Conservation (phyloP, 2,329 filamentous ascomycete species). For the Botrytis paeoniae region DNA sequence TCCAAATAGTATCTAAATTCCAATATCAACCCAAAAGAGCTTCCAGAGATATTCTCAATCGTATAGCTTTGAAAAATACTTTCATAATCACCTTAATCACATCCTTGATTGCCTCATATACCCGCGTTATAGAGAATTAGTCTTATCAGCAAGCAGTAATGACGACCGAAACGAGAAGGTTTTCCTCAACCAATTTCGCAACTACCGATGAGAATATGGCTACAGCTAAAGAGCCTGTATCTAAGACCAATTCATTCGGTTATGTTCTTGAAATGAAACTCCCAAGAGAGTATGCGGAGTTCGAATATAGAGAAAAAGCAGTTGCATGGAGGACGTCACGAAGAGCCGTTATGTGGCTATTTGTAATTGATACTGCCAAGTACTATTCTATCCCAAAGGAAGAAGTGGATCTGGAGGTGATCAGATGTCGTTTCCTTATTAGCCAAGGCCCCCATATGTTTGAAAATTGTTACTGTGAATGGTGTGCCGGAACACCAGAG, state of each 20-base stretch:
- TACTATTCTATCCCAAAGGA: not conserved
- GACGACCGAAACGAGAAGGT: not conserved
- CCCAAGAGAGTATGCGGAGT: not conserved
- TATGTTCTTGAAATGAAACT: not conserved
- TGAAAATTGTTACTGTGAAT: not conserved
- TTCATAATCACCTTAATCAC: not conserved
- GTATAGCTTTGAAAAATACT: too few relatives aligned
- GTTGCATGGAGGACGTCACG: rapidly evolving
- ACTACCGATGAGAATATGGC: not conserved
- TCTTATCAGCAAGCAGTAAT: not conserved
- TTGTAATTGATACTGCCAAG: not conserved
- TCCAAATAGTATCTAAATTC: not conserved
- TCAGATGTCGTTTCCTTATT: not conserved
- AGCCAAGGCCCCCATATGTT: not conserved
- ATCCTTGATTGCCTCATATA: not conserved
- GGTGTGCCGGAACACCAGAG: not conserved
- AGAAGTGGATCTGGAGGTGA: not conserved
- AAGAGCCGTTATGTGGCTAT: rapidly evolving
- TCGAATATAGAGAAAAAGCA: not conserved
- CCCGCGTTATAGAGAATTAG: not conserved
- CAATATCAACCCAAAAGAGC: not conserved
- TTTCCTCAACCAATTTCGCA: not conserved
- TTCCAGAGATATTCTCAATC: not conserved
- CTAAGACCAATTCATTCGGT: not conserved
- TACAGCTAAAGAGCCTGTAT: not conserved